Evolutionary conservation across 306 rosid genomes (phyloP).

Genomic region (Psophocarpus tetragonolobus): DNA sequence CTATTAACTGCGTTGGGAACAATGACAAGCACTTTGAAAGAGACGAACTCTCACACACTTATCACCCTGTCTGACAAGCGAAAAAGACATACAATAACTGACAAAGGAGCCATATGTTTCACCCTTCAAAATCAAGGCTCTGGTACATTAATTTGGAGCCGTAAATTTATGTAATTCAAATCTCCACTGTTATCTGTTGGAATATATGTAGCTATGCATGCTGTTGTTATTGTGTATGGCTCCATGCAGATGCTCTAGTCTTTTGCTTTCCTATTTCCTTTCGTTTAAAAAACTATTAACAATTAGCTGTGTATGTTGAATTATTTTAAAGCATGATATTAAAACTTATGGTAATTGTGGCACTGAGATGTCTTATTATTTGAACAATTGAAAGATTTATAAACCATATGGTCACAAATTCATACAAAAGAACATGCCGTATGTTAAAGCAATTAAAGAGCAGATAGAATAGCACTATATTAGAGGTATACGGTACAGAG

Average conservation of each 20-base stretch:
- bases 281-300: background rate
- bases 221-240: background rate
- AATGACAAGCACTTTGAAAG: constrained; percentile 6
- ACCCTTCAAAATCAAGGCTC: background rate
- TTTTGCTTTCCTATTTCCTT: background rate
- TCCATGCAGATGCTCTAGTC: background rate
- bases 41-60: background rate
- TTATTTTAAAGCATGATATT: background rate
- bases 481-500: background rate
- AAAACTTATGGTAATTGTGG: background rate
- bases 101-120: background rate
- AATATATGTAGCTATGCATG: background rate
- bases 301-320: background rate
- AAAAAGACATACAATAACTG: background rate
- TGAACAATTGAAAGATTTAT: background rate
- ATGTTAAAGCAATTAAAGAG: background rate
- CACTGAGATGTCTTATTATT: background rate
- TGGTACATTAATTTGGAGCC: background rate
- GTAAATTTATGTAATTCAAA: background rate
- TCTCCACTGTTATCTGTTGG: background rate
- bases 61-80: constrained; percentile 9
- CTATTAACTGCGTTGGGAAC: background rate
- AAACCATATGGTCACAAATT: background rate
- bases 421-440: background rate
- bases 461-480: background rate